A percentile compares a stretch with the other conserved stretches of the same genome.
These are phyloP conservation scores for Gautieria morchelliformis DNA, from an alignment of 768 basidiomycete species.

Conservation along the genomic window DNA sequence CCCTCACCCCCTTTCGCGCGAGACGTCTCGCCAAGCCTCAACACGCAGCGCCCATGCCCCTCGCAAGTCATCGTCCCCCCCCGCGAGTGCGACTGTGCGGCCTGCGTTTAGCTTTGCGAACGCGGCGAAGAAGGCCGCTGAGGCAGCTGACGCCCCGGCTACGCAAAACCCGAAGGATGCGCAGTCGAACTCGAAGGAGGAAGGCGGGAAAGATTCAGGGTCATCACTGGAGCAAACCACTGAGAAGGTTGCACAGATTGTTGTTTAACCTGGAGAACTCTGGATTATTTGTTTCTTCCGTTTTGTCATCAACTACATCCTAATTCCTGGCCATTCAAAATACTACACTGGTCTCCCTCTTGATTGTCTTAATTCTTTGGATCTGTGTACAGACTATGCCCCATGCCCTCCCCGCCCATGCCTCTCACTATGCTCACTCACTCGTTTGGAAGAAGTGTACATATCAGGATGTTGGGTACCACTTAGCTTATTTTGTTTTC, in stretches of 20 bases:
- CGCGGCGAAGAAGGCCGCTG: conserved; percentile 43
- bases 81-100: conserved; percentile 40
- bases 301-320: neutral
- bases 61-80: conserved; percentile 22
- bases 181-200: neutral
- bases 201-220: conserved; percentile 15
- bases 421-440: neutral
- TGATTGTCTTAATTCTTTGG: neutral
- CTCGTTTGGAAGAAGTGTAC: neutral
- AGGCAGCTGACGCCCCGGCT: conserved; percentile 12
- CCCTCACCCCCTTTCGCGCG: conserved; percentile 15
- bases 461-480: neutral
- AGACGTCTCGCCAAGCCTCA: conserved; percentile 21
- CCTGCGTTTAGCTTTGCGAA: conserved; percentile 76
- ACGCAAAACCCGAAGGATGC: conserved; percentile 5
- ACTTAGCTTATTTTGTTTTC: neutral
- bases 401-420: neutral
- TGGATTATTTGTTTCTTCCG: neutral
- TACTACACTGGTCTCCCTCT: neutral
- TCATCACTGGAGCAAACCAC: conserved; percentile 15
- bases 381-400: neutral
- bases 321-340: neutral
- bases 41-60: conserved; percentile 20
- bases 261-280: conserved; percentile 18
- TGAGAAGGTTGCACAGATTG: conserved; percentile 29